Evolutionary conservation across 2,329 filamentous ascomycete genomes (phyloP), one percentile per base, ranked within the genome.

Genomic region (Botryotinia convoluta): DNA sequence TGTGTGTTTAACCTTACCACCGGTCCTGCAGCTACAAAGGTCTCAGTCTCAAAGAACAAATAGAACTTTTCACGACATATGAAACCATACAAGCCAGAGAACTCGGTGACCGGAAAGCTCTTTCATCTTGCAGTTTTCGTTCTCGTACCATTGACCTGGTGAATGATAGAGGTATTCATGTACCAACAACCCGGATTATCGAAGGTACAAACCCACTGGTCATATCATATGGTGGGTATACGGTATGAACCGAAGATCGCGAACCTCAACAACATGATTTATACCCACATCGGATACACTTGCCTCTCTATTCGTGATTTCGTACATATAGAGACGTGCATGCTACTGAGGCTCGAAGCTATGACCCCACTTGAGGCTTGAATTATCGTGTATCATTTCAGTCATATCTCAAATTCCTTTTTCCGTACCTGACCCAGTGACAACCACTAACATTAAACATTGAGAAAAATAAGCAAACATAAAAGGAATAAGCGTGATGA

Each of bases 101-200:
- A 48, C 64, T 62, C 29, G 44, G 70, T 67, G 60, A 45, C 35
- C 37, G 22, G 60, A 44, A 42, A 16, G 51, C 59, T 35, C 48
- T 59, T 54, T 26, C 29, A 64, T 65, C 63, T 68, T 68, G 71
- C 39, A 72, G 63, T 69, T 72, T 60, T 72, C 71, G 71, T 68
- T 72, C 71, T 68, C 22, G 71, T 72, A 61, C 71, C 39, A 60
- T 32, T 64, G 29, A 67, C 37, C 70, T 64, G 69, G 57, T 71
- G 32, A 71, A 71, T 62, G 69, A 72, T 72, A 63, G n/a, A 71
- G 39, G 70, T 65, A 35, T 72, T 54, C 37, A 67, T 68, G 62
- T 72, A 72, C 62, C 70, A 68, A 35, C 20, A 72, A 61, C 71
- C 62, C 51, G 71, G 71, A 61, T 72, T 54, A 26, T 68, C 44